These are phyloP conservation scores for Lentinula detonsa DNA, from an alignment of 768 basidiomycete species.

Conservation along the genomic window DNA sequence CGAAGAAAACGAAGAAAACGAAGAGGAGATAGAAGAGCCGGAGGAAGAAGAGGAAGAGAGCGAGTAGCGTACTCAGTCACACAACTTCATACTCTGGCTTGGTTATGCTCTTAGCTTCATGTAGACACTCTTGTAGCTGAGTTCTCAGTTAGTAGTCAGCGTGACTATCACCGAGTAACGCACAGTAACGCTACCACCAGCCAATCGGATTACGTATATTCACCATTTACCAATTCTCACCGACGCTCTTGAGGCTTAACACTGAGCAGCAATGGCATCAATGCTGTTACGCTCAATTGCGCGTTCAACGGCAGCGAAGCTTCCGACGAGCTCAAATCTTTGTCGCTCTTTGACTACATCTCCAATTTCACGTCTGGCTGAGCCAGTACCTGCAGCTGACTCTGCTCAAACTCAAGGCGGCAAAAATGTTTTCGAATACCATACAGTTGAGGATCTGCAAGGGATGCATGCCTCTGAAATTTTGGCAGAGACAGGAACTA, in stretches of 20 bases:
- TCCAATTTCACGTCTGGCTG: slow-evolving; percentile 21
- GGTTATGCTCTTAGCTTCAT: too few species aligned
- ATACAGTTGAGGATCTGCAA: slow-evolving; percentile 82
- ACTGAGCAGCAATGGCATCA: slow-evolving; percentile 46
- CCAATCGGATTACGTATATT: background rate
- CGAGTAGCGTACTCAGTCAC: slow-evolving; percentile 8
- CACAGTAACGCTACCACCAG: background rate
- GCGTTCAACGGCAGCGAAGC: slow-evolving; percentile 27
- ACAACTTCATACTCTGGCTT: background rate
- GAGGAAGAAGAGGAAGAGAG: slow-evolving; percentile 22
- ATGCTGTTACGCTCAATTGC: slow-evolving; percentile 59
- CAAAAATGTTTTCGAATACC: slow-evolving; percentile 56
- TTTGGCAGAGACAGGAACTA: slow-evolving; percentile 63
- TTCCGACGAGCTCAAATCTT: slow-evolving; percentile 19
- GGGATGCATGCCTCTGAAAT: slow-evolving; percentile 75
- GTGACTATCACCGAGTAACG: background rate
- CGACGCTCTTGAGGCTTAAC: background rate
- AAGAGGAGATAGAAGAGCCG: slow-evolving; percentile 8
- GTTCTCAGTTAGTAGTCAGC: too few species aligned
- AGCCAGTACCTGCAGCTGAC: slow-evolving; percentile 20
- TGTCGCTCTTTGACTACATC: slow-evolving; percentile 34
- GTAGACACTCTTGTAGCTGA: too few species aligned
- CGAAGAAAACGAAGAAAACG: slow-evolving; percentile 21
- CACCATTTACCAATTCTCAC: background rate
- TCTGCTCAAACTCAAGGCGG: slow-evolving; percentile 21